phyloP scores from a whole-genome alignment of 73 alveolate genomes.

The Urostyla sp. region DNA sequence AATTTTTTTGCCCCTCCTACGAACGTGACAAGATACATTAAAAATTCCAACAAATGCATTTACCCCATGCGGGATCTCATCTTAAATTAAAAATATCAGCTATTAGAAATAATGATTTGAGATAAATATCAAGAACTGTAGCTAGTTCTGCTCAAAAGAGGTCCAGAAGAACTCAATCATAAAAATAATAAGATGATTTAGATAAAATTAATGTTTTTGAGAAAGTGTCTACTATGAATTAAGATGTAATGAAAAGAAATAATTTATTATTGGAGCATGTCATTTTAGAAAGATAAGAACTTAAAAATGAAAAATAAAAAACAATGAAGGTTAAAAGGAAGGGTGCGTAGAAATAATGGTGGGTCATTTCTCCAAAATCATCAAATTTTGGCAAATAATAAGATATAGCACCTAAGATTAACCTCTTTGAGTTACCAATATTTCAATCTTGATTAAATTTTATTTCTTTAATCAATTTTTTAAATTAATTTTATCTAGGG shows the following conservation, averaged over 20 bases:
- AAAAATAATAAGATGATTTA: not conserved
- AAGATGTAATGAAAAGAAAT: slow-evolving; percentile 17
- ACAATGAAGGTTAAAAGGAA: not conserved
- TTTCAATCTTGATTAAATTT: too few species aligned
- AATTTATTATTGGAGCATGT: slow-evolving; percentile 44
- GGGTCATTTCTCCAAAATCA: too few species aligned
- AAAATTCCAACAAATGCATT: not conserved
- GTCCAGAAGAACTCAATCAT: not conserved
- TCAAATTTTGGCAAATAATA: too few species aligned
- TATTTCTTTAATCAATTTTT: too few species aligned
- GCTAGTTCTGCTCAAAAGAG: not conserved
- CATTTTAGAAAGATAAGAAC: slow-evolving; percentile 25
- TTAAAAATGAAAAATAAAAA: slow-evolving; percentile 14
- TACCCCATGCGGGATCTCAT: not conserved
- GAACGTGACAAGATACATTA: not conserved
- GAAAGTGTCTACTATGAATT: not conserved
- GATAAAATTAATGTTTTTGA: not conserved
- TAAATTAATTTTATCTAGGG: too few species aligned
- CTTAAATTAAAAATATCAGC: not conserved
- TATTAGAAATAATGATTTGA: not conserved
- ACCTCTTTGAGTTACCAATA: too few species aligned
- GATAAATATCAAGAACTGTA: not conserved
- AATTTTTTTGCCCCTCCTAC: not conserved
- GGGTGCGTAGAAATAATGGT: too few species aligned
- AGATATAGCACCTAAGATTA: too few species aligned